Evolutionary conservation across 176 grass and related monocot genomes (phyloP), one percentile per base, ranked within the genome.

Genomic region (Ampelocalamus luodianensis): DNA sequence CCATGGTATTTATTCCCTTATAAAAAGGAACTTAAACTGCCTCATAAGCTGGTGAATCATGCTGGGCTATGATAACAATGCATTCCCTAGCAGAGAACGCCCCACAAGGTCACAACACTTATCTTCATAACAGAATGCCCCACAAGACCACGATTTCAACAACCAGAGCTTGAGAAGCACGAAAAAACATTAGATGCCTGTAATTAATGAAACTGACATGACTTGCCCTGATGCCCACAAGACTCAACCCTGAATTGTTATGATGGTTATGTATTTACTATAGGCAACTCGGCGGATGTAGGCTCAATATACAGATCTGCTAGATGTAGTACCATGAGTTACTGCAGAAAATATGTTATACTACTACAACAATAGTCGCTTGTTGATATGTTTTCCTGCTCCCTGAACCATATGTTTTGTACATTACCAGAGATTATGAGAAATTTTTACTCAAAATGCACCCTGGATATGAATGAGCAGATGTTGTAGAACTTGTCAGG

Each of bases 21-120:
- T 79, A 27, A 76, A 39, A 64, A 71, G 17, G 11, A 54, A 32
- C 18, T 66, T 73, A 10, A 36, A 36, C 55, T 71, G 55, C 29
- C n/a, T 16, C 54, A 48, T 13, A 82, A 83, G 43, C 26, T 53
- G 5, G 53, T 81, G 18, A 34, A 66, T 45, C 69, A 66, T 2
- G 11, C 23, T 56, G 17, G 8, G 68, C 1, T 58, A 82, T 65
- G 22, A 72, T 78, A 65, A 37, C 42, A 62, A 6, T 48, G 75
- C 74, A 79, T 54, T 5, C 45, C 59, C 51, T 74, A 72, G 66
- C 74, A 65, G 67, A 88, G 68, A 71, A 71, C 14, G 20, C 55
- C 88, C 83, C 78, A 82, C 53, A 78, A 72, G 16, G 56, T 38
- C 68, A 70, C 55, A 81, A 24, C 70, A 87, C 27, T 34, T n/a